These are phyloP conservation scores for Fusarium sp. DNA, from an alignment of 2,329 filamentous ascomycete species.

Conservation along the genomic window DNA sequence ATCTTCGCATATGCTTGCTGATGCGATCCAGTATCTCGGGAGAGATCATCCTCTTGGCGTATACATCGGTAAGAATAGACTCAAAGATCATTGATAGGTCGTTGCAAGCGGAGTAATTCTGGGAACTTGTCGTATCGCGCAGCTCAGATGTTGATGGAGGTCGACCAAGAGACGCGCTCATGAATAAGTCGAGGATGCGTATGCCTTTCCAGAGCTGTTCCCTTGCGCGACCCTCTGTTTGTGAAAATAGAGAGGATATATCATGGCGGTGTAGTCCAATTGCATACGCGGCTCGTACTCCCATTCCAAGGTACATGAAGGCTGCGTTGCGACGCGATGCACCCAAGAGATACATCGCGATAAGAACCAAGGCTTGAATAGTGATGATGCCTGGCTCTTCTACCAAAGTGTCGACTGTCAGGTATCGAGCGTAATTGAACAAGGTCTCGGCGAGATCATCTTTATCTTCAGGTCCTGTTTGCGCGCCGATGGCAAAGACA, in stretches of 20 bases:
- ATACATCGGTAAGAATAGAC: conserved; percentile 50
- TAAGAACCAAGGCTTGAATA: conserved; percentile 50
- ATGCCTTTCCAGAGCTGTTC: conserved; percentile 51
- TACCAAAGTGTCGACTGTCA: conserved; percentile 49
- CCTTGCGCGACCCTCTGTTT: conserved; percentile 40
- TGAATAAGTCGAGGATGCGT: conserved; percentile 49
- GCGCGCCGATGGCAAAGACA: conserved; percentile 49
- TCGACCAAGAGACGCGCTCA: conserved; percentile 50
- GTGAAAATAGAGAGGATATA: conserved; percentile 44
- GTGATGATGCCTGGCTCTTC: conserved; percentile 51
- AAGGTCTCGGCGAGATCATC: conserved; percentile 50
- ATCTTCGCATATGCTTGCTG: conserved; percentile 40
- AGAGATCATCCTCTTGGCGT: conserved; percentile 49
- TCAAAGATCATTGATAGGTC: conserved; percentile 54
- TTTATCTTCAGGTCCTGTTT: conserved; percentile 48
- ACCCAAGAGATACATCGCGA: conserved; percentile 53
- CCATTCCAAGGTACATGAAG: conserved; percentile 53
- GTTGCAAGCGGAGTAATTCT: conserved; percentile 45
- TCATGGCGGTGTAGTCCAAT: conserved; percentile 49
- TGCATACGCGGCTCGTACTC: conserved; percentile 52
- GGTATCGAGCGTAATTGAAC: conserved; percentile 51
- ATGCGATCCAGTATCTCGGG: conserved; percentile 45
- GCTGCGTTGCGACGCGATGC: conserved; percentile 52
- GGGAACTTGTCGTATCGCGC: conserved; percentile 38
- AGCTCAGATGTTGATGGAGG: conserved; percentile 50